These are phyloP conservation scores for Astrocystis sublimbata DNA, from an alignment of 495 filamentous ascomycete genomes.

Conservation along the genomic window DNA sequence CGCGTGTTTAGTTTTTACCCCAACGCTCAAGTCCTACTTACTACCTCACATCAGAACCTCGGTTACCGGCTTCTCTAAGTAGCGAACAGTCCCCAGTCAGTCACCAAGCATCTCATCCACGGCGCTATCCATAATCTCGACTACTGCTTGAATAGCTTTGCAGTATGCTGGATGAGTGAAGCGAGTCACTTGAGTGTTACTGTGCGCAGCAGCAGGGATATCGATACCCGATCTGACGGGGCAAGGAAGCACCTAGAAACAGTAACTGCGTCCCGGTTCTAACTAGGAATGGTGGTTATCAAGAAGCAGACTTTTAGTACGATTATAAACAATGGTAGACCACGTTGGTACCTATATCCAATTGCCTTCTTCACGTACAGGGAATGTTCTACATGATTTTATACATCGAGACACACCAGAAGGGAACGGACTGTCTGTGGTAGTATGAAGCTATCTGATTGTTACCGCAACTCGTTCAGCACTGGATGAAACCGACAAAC, in stretches of 20 bases:
- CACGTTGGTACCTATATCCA: no score
- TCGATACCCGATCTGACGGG: slow-evolving; percentile 1
- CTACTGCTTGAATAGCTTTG: neutral
- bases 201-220: slow-evolving; percentile 1
- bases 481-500: neutral
- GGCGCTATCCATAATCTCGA: neutral
- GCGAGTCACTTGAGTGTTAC: slow-evolving; percentile 2
- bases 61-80: neutral
- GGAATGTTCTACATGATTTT: neutral
- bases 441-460: neutral
- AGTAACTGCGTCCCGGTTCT: neutral
- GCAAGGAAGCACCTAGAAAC: slow-evolving; percentile 8
- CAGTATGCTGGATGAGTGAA: no score
- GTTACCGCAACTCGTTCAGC: neutral
- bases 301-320: slow-evolving; percentile 6
- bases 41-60: neutral
- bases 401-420: neutral
- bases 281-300: neutral
- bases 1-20: no score
- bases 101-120: neutral
- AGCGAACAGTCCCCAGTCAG: no score
- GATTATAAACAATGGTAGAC: no score
- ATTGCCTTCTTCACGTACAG: no score
- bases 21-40: no score
- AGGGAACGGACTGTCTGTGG: neutral